Percentiles rank a stretch among this genome's conserved stretches.
These are phyloP conservation scores for Boletus sensibilis DNA, from an alignment of 768 basidiomycete genomes.

Conservation along the genomic window DNA sequence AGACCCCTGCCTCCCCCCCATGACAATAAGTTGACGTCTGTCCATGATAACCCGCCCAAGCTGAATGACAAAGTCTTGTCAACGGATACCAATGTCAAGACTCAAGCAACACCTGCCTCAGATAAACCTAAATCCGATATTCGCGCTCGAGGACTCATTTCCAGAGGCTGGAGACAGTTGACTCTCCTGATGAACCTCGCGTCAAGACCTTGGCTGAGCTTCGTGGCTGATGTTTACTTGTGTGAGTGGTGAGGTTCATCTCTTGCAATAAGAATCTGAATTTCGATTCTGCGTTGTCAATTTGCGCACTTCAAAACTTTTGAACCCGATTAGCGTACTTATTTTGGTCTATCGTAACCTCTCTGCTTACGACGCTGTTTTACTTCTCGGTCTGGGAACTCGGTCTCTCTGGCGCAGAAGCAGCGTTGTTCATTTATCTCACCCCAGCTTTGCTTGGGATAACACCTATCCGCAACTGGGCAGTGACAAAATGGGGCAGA, in stretches of 20 bases:
- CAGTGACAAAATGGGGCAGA: slow-evolving; percentile 48
- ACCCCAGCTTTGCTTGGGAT: slow-evolving; percentile 63
- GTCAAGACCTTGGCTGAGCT: slow-evolving; percentile 28
- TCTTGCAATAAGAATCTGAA: slow-evolving; percentile 7
- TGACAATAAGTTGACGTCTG: slow-evolving; percentile 8
- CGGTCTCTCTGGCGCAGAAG: slow-evolving; percentile 78
- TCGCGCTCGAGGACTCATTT: background rate
- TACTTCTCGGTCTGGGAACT: slow-evolving; percentile 94
- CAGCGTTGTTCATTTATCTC: slow-evolving; percentile 68
- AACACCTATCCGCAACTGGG: slow-evolving; percentile 43
- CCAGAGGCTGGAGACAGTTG: background rate
- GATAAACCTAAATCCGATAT: background rate
- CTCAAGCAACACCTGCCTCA: background rate
- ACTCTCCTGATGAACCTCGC: background rate
- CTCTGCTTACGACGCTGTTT: slow-evolving; percentile 76
- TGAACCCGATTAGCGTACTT: slow-evolving; percentile 53
- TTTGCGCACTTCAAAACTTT: background rate
- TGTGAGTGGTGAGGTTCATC: slow-evolving; percentile 38
- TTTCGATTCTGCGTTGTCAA: background rate
- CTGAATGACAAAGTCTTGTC: background rate
- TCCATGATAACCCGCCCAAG: background rate
- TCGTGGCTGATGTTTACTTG: slow-evolving; percentile 52
- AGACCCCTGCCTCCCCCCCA: slow-evolving; percentile 14
- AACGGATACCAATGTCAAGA: background rate
- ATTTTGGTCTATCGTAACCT: slow-evolving; percentile 83